A percentile compares a stretch with the other conserved stretches of the same genome.
Evolutionary conservation across 352 stramenopile species (phyloP).

Genomic region (Phytophthora lateralis): DNA sequence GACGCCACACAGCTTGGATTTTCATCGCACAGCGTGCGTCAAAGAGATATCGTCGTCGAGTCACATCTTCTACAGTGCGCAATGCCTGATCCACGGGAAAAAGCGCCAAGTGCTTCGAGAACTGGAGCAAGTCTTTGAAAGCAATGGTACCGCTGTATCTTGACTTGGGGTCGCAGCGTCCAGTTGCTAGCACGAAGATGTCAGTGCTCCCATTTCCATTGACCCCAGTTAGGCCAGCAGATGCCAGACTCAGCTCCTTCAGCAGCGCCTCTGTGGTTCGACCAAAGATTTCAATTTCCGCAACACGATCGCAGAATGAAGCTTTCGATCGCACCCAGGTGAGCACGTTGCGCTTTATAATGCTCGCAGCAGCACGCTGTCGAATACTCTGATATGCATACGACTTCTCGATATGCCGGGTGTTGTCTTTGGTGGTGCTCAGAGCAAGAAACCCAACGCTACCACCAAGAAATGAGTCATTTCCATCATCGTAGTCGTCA

Average conservation of each 20-base stretch:
- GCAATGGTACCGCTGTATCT: conserved; percentile 43
- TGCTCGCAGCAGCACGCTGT: conserved; percentile 54
- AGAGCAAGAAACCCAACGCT: background rate
- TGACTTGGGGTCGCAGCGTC: conserved; percentile 17
- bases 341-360: conserved; percentile 70
- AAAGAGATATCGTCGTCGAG: conserved; percentile 55
- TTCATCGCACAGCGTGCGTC: conserved; percentile 58
- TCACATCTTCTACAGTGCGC: conserved; percentile 58
- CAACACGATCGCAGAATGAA: conserved; percentile 59
- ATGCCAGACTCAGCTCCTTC: conserved; percentile 44
- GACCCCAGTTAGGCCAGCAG: conserved; percentile 7
- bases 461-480: background rate
- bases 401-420: conserved; percentile 32
- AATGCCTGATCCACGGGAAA: conserved; percentile 73
- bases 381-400: conserved; percentile 65
- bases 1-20: conserved; percentile 66
- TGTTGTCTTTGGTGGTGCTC: conserved; percentile 13
- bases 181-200: conserved; percentile 47
- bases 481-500: conserved; percentile 34
- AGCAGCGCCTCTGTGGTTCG: conserved; percentile 59
- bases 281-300: conserved; percentile 66
- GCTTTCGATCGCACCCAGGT: conserved; percentile 54
- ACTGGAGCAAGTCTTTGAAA: conserved; percentile 66
- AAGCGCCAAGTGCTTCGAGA: conserved; percentile 69
- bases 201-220: conserved; percentile 20